Conservation (phyloP, 2,329 filamentous ascomycete species). For the Paracorniculantispora psalliotae region DNA sequence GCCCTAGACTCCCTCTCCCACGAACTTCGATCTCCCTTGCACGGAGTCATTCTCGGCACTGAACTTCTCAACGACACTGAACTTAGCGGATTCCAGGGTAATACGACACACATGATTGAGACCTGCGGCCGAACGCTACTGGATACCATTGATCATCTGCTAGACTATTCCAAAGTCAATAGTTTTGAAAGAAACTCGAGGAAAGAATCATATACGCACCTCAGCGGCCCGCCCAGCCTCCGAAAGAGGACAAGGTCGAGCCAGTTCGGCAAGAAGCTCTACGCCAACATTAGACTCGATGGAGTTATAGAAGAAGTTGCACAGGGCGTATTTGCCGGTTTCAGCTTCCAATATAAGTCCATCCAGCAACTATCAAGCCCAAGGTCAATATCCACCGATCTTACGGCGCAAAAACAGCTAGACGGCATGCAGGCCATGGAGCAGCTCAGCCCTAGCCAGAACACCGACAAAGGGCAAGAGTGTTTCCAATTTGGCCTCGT, state of each 20-base stretch:
- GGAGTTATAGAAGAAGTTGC: constrained; percentile 41
- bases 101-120: constrained; percentile 45
- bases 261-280: constrained; percentile 21
- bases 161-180: constrained; percentile 53
- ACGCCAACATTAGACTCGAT: constrained; percentile 31
- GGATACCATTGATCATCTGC: constrained; percentile 50
- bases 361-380: neutral
- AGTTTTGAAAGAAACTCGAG: constrained; percentile 20
- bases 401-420: neutral
- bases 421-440: neutral
- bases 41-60: constrained; percentile 52
- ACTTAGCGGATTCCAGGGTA: constrained; percentile 41
- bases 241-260: constrained; percentile 34
- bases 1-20: constrained; percentile 56
- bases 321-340: constrained; percentile 43
- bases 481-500: constrained; percentile 22
- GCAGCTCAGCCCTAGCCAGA: neutral
- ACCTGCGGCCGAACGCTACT: constrained; percentile 46
- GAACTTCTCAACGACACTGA: constrained; percentile 49
- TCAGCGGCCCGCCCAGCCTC: constrained; percentile 21
- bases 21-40: constrained; percentile 46
- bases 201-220: neutral
- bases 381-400: neutral
- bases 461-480: neutral
- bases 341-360: constrained; percentile 29